phyloP scores from a whole-genome alignment of 1,284 basidiomycete species.

The Irpex sp. region DNA sequence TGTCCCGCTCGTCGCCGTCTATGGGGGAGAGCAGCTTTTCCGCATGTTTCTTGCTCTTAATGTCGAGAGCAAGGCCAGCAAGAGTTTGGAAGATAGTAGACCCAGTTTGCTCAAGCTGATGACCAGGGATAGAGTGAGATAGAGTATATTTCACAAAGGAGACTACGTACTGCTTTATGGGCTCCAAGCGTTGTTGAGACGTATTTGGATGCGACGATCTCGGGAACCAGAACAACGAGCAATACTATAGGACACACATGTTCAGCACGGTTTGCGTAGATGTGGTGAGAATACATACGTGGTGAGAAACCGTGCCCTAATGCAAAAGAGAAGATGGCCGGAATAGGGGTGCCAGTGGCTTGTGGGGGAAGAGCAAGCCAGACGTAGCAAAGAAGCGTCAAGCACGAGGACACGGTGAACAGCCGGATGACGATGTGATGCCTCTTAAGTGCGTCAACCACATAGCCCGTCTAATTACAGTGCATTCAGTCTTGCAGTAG shows the following conservation, averaged over 20 bases:
- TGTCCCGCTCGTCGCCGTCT: slow-evolving; percentile 23
- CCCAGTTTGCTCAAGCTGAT: slow-evolving; percentile 69
- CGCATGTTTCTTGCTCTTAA: slow-evolving; percentile 30
- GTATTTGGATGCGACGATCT: slow-evolving; percentile 66
- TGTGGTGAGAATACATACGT: slow-evolving; percentile 36
- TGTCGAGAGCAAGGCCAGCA: slow-evolving; percentile 61
- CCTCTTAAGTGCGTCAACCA: slow-evolving; percentile 57
- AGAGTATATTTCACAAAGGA: background rate
- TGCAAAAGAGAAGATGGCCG: slow-evolving; percentile 61
- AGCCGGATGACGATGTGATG: slow-evolving; percentile 55
- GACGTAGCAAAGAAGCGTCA: slow-evolving; percentile 60
- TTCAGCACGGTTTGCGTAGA: background rate
- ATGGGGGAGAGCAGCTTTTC: slow-evolving; percentile 7
- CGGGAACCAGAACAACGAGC: slow-evolving; percentile 72
- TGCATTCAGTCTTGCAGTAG: background rate
- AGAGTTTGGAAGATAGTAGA: slow-evolving; percentile 70
- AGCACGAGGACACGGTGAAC: slow-evolving; percentile 54
- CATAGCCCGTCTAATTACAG: slow-evolving; percentile 48
- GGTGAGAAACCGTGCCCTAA: slow-evolving; percentile 74
- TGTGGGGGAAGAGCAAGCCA: slow-evolving; percentile 64
- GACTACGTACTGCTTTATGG: slow-evolving; percentile 66
- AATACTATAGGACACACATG: slow-evolving; percentile 42
- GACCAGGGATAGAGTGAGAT: background rate
- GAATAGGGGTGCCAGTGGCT: slow-evolving; percentile 55
- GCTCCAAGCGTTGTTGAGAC: slow-evolving; percentile 77